Base-by-base conservation (phyloP, 2,329 filamentous ascomycete species). In the Diaporthe sp. region DNA sequence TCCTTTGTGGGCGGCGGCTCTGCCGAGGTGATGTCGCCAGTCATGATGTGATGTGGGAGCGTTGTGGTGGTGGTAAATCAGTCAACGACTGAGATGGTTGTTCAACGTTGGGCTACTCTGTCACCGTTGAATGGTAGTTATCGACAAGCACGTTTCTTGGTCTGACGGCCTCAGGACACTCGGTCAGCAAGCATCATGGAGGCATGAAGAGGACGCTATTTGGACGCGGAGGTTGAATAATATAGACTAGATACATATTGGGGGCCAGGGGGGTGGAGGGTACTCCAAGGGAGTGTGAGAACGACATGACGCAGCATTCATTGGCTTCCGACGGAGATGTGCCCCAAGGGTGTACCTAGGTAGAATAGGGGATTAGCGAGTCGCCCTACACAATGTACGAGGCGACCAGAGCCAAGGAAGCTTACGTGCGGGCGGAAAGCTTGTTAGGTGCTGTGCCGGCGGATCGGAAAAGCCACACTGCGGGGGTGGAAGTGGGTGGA, bases 1-100 rank as follows among this genome's bases (percentile, higher is more conserved):
- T 61, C 49, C 3, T 44, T 68, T 12, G 39, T 44, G 15, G 57
- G 28, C 25, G 17, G 6, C 22, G 51, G 22, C 8, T 34, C 53
- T n/a, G 72, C 61, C 49, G 39, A 22, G 12, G 60, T 55, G 37
- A 65, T 67, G 22, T 76, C 65, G 49, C 28, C 61, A 44, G 61
- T 10, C 71, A 76, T 76, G n/a, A 37, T 70, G 25, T 2, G 60
- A 22, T 22, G 34, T 37, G 44, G 46, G 25, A 34, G 4, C 12
- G 4, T 13, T 46, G 15, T 42, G 5, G 13, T 17, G n/a, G n/a
- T 42, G 58, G 22, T 10, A 13, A 58, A 25, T 6, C n/a, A 28
- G 25, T 31, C 25, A 15, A 46, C 17, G 39, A 46, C 15, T 46
- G 17, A 22, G n/a, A 13, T 37, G 6, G 13, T 46, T 10, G 15